phyloP scores from a whole-genome alignment of 2,329 filamentous ascomycete species.

The Hortaea werneckii region DNA sequence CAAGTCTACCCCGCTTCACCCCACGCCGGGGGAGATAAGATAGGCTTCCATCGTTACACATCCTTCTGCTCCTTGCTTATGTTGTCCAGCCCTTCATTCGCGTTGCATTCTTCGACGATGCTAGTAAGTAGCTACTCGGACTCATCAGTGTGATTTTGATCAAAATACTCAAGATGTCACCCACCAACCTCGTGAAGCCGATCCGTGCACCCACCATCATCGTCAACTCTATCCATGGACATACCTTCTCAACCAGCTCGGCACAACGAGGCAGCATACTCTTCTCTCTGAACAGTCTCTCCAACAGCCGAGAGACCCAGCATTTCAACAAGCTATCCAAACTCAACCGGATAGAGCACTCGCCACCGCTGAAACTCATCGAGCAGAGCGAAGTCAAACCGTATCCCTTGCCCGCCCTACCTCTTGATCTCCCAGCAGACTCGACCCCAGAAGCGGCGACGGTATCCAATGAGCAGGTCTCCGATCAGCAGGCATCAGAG shows the following conservation, averaged over 20 bases:
- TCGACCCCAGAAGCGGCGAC: neutral
- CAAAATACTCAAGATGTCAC: too few relatives aligned
- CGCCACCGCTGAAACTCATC: constrained; percentile 22
- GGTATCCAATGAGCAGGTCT: constrained; percentile 2
- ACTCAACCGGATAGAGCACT: constrained; percentile 20
- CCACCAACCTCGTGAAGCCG: too few relatives aligned
- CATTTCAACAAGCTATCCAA: constrained; percentile 23
- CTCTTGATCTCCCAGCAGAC: neutral
- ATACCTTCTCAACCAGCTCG: constrained; percentile 13
- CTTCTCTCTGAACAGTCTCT: constrained; percentile 20
- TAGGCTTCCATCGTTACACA: too few relatives aligned
- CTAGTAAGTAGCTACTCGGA: too few relatives aligned
- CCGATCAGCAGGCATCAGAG: constrained; percentile 13
- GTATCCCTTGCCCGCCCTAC: constrained; percentile 8
- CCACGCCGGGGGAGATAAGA: too few relatives aligned
- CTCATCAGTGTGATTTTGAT: too few relatives aligned
- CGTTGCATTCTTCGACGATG: too few relatives aligned
- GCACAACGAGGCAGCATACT: constrained; percentile 13
- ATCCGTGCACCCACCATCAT: too few relatives aligned
- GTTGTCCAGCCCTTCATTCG: too few relatives aligned
- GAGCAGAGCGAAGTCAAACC: constrained; percentile 21
- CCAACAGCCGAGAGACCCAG: constrained; percentile 23
- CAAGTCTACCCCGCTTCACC: too few relatives aligned
- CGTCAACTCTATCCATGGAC: neutral
- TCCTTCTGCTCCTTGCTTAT: too few relatives aligned